Evolutionary conservation across 768 basidiomycete species (phyloP).

Genomic region (Krasilnikovozyma curviuscula): DNA sequence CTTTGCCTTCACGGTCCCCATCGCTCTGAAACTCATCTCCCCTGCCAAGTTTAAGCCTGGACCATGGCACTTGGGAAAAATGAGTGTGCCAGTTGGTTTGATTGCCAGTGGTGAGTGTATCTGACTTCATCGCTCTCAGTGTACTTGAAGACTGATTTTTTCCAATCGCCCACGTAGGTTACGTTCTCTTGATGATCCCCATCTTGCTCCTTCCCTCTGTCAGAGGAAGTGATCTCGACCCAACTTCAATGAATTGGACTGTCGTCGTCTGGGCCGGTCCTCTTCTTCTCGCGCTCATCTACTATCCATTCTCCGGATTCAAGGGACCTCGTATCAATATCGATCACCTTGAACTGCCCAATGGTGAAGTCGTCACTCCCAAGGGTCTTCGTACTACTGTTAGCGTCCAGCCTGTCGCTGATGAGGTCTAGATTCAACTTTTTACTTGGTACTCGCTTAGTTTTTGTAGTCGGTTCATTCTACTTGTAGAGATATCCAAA

Average conservation of each 20-base stretch:
- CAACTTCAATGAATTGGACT: conserved; percentile 8
- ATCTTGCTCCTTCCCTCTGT: conserved; percentile 6
- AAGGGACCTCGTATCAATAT: not conserved
- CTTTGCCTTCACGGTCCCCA: conserved; percentile 10
- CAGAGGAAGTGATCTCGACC: conserved; percentile 1
- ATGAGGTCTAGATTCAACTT: too few relatives aligned
- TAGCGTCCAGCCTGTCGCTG: too few relatives aligned
- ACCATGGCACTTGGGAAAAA: conserved; percentile 11
- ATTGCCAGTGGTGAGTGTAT: too few relatives aligned
- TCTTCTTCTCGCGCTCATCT: conserved; percentile 2
- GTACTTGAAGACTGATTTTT: too few relatives aligned
- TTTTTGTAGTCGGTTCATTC: too few relatives aligned
- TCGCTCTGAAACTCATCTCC: conserved; percentile 6
- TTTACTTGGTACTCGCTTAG: too few relatives aligned
- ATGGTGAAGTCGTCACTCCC: not conserved
- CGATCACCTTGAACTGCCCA: not conserved
- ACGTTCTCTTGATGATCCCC: conserved; percentile 7
- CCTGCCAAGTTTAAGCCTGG: conserved; percentile 8
- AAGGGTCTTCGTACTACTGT: too few relatives aligned
- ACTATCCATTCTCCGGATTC: conserved; percentile 1
- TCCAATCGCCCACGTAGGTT: too few relatives aligned
- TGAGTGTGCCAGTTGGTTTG: conserved; percentile 1
- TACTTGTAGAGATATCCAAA: too few relatives aligned
- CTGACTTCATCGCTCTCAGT: too few relatives aligned
- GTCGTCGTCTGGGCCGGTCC: conserved; percentile 9